phyloP scores from a whole-genome alignment of 192 early-diverging fungal genomes.

The Coemansia umbellata region DNA sequence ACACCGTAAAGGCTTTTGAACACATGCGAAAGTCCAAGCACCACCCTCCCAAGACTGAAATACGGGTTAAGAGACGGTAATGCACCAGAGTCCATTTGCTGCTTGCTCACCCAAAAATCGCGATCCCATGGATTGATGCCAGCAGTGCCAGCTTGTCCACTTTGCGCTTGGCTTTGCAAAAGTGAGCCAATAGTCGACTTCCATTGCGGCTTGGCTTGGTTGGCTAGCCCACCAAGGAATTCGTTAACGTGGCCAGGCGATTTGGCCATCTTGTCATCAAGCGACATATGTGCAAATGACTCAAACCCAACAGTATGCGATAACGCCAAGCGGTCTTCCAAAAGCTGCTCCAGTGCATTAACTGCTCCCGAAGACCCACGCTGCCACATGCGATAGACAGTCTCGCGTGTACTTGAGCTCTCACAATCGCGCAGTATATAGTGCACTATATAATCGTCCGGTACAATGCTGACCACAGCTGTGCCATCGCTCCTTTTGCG shows the following conservation, averaged over 20 bases:
- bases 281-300: conserved; percentile 80
- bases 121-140: conserved; percentile 77
- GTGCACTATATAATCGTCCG: conserved; percentile 35
- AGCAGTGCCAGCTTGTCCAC: background rate
- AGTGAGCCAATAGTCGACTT: conserved; percentile 53
- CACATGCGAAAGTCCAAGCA: conserved; percentile 82
- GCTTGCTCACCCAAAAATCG: conserved; percentile 60
- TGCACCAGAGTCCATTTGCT: conserved; percentile 40
- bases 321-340: conserved; percentile 69
- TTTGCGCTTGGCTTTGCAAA: conserved; percentile 6
- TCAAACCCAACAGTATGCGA: conserved; percentile 70
- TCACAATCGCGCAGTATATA: conserved; percentile 52
- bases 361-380: conserved; percentile 63
- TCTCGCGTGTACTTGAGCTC: conserved; percentile 61
- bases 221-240: conserved; percentile 75
- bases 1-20: conserved; percentile 87
- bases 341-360: conserved; percentile 64
- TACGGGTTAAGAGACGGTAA: conserved; percentile 60
- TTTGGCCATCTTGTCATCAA: conserved; percentile 92
- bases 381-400: conserved; percentile 75
- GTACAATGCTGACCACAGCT: conserved; percentile 19
- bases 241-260: conserved; percentile 76
- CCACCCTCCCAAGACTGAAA: conserved; percentile 84
- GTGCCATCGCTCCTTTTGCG: conserved; percentile 30
- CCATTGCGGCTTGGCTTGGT: conserved; percentile 57